Percentiles rank a stretch among this genome's conserved stretches.
phyloP scores from a whole-genome alignment of 352 stramenopile genomes.

The Pseudoperonospora humuli region DNA sequence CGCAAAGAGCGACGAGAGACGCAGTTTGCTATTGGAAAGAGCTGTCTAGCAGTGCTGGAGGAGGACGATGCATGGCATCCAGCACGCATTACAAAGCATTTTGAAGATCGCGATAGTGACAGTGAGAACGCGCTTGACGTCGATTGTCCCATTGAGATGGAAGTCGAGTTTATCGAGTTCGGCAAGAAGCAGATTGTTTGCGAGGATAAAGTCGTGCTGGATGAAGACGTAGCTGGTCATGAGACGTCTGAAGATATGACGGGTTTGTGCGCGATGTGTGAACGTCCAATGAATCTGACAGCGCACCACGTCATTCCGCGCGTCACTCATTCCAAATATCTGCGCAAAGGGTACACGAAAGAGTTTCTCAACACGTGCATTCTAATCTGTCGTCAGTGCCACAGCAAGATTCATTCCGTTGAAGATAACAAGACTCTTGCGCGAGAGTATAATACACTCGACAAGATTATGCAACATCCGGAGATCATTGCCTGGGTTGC shows the following conservation, averaged over 20 bases:
- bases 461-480: constrained; percentile 87
- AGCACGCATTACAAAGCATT: constrained; percentile 41
- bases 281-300: constrained; percentile 87
- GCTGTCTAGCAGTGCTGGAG: constrained; percentile 52
- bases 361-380: constrained; percentile 82
- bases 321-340: constrained; percentile 66
- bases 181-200: constrained; percentile 56
- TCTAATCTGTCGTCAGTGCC: constrained; percentile 89
- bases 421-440: constrained; percentile 89
- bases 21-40: constrained; percentile 53
- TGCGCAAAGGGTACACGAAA: constrained; percentile 68
- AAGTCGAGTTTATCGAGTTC: constrained; percentile 77
- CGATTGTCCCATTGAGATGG: constrained; percentile 24
- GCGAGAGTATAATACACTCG: constrained; percentile 85
- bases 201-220: constrained; percentile 55
- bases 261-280: constrained; percentile 83
- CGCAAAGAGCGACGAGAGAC: constrained; percentile 22
- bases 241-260: constrained; percentile 50
- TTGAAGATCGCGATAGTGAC: constrained; percentile 13
- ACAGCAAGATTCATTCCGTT: constrained; percentile 85
- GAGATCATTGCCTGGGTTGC: constrained; percentile 83
- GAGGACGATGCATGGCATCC: constrained; percentile 74
- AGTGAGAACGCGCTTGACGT: constrained; percentile 1
- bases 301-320: constrained; percentile 91
- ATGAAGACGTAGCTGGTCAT: constrained; percentile 56